Evolutionary conservation across 345 rosid genomes (phyloP).

Genomic region (Brassica rapa): DNA sequence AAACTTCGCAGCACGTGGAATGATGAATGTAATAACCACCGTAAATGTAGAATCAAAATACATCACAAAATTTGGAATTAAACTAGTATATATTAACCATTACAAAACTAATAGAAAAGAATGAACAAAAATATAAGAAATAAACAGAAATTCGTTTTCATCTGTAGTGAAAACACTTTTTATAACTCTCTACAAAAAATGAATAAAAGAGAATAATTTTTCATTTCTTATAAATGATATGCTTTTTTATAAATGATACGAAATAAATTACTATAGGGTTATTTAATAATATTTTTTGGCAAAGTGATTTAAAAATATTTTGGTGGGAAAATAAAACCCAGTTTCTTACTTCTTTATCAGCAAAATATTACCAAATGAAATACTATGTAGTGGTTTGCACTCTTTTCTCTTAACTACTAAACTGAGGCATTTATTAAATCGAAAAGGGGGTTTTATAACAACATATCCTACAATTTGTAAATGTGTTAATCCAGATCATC

Average conservation of each 20-base stretch:
- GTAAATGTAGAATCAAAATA: background rate
- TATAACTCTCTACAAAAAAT: too few relatives aligned
- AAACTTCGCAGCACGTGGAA: background rate
- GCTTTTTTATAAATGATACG: too few relatives aligned
- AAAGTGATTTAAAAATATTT: background rate
- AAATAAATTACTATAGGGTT: too few relatives aligned
- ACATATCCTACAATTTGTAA: background rate
- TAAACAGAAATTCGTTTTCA: too few relatives aligned
- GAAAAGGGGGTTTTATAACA: background rate
- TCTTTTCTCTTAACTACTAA: background rate
- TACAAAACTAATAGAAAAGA: too few relatives aligned
- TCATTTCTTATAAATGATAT: too few relatives aligned
- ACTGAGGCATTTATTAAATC: background rate
- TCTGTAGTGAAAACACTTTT: too few relatives aligned
- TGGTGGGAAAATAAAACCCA: background rate
- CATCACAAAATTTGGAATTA: background rate
- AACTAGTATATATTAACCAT: too few relatives aligned
- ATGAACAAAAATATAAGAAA: too few relatives aligned
- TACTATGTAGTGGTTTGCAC: background rate
- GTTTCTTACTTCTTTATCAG: background rate
- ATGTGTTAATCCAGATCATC: background rate
- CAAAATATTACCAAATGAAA: background rate
- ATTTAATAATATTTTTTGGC: too few relatives aligned
- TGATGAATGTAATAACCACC: background rate
- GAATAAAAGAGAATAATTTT: too few relatives aligned